Conservation (phyloP, 805 yeast genomes). For the Wickerhamiella sergipiensis region DNA sequence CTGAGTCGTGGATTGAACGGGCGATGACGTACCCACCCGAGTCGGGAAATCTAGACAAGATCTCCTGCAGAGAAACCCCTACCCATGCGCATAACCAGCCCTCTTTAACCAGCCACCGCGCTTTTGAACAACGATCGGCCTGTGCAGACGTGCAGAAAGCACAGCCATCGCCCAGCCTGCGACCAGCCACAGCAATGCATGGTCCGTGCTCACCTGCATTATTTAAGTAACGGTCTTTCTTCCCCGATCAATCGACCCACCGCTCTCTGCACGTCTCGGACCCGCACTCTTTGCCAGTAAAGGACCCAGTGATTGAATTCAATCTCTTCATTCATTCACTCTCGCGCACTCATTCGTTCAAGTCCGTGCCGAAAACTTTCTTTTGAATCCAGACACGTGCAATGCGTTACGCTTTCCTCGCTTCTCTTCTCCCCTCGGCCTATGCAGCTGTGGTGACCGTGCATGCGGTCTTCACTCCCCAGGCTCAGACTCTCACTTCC, state of each 20-base stretch:
- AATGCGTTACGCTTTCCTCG: not conserved
- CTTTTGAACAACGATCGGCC: not conserved
- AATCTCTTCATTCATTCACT: not conserved
- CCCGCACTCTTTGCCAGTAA: not conserved
- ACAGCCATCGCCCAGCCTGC: not conserved
- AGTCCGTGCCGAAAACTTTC: not conserved
- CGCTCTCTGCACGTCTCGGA: not conserved
- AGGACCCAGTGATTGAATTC: not conserved
- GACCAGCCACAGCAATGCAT: not conserved
- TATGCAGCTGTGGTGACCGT: conserved; percentile 11
- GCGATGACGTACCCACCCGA: too few species aligned
- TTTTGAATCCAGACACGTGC: not conserved
- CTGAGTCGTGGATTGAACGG: too few species aligned
- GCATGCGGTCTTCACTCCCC: conserved; percentile 10
- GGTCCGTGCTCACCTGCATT: not conserved
- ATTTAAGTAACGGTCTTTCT: not conserved
- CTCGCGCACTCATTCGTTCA: not conserved
- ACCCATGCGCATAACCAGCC: not conserved
- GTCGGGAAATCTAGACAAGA: too few species aligned
- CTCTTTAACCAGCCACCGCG: not conserved
- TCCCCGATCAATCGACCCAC: not conserved
- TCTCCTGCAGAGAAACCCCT: not conserved
- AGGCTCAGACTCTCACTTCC: conserved; percentile 8
- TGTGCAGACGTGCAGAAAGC: not conserved
- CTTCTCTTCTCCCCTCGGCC: not conserved